Evolutionary conservation across 2,329 filamentous ascomycete species (phyloP).

Genomic region (Hymenoscyphus fraxineus): DNA sequence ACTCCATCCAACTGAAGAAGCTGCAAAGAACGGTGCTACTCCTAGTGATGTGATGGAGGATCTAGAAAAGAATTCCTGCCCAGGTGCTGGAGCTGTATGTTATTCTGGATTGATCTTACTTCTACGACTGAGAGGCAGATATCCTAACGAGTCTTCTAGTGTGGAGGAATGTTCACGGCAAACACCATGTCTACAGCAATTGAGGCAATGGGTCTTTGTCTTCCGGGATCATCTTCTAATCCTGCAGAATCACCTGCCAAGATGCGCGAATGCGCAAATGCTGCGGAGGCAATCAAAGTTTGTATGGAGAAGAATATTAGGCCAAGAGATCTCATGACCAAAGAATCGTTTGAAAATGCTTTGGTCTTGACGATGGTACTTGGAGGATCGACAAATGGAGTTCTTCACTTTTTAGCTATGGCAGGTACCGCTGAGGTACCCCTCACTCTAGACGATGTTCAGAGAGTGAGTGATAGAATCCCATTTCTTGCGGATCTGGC

Average conservation of each 20-base stretch:
- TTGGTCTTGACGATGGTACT: slow-evolving; percentile 71
- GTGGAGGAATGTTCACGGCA: slow-evolving; percentile 74
- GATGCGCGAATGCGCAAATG: slow-evolving; percentile 67
- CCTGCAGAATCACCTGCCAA: slow-evolving; percentile 65
- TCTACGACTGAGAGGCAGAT: neutral
- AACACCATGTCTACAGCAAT: slow-evolving; percentile 73
- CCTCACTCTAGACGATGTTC: slow-evolving; percentile 64
- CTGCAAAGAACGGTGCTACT: slow-evolving; percentile 60
- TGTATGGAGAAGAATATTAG: slow-evolving; percentile 69
- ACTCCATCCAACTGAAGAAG: slow-evolving; percentile 64
- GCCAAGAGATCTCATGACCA: slow-evolving; percentile 65
- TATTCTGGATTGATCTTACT: neutral
- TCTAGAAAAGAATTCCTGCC: slow-evolving; percentile 65
- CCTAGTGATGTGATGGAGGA: slow-evolving; percentile 80
- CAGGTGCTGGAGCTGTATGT: slow-evolving; percentile 54
- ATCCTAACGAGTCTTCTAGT: slow-evolving; percentile 33
- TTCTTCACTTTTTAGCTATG: slow-evolving; percentile 70
- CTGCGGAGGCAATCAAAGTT: slow-evolving; percentile 61
- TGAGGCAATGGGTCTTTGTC: slow-evolving; percentile 65
- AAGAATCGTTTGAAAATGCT: slow-evolving; percentile 66
- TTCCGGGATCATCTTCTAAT: slow-evolving; percentile 67
- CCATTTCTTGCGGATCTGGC: slow-evolving; percentile 69
- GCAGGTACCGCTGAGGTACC: slow-evolving; percentile 62
- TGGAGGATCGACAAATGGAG: slow-evolving; percentile 67
- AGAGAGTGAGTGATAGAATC: slow-evolving; percentile 65